phyloP scores from a whole-genome alignment of 257 asterid species.

The Fraxinus americana region DNA sequence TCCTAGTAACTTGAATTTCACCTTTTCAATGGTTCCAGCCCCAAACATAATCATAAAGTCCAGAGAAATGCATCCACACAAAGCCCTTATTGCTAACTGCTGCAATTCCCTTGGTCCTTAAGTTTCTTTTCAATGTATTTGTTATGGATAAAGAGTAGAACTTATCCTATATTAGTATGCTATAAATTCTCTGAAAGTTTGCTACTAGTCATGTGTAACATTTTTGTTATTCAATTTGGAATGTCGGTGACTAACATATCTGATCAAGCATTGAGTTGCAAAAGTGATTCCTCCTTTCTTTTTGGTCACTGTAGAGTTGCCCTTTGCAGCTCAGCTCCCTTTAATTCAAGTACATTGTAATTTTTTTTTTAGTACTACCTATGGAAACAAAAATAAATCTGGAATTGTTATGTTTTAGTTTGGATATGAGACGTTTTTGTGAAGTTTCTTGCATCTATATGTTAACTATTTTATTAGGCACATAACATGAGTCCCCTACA shows the following conservation, averaged over 20 bases:
- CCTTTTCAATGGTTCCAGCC: neutral
- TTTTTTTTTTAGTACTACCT: neutral
- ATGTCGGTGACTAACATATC: too few relatives aligned
- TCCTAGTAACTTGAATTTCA: neutral
- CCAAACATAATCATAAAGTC: neutral
- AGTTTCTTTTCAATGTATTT: neutral
- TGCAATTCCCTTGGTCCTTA: neutral
- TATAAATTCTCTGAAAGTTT: neutral
- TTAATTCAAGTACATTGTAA: neutral
- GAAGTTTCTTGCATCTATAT: neutral
- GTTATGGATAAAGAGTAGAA: neutral
- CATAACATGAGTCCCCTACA: slow-evolving; percentile 37
- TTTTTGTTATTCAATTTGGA: neutral
- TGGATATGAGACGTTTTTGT: neutral
- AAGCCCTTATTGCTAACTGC: slow-evolving; percentile 9
- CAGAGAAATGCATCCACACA: neutral
- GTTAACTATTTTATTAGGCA: slow-evolving; percentile 8
- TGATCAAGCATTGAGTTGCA: neutral
- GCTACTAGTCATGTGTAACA: neutral
- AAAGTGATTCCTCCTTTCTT: neutral
- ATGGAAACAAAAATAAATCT: neutral
- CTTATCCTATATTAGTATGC: neutral
- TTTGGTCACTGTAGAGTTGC: neutral
- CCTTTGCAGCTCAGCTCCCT: neutral
- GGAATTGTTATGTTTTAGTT: neutral